Evolutionary conservation across 1,284 basidiomycete genomes (phyloP).

Genomic region (Irpex rosettiformis): DNA sequence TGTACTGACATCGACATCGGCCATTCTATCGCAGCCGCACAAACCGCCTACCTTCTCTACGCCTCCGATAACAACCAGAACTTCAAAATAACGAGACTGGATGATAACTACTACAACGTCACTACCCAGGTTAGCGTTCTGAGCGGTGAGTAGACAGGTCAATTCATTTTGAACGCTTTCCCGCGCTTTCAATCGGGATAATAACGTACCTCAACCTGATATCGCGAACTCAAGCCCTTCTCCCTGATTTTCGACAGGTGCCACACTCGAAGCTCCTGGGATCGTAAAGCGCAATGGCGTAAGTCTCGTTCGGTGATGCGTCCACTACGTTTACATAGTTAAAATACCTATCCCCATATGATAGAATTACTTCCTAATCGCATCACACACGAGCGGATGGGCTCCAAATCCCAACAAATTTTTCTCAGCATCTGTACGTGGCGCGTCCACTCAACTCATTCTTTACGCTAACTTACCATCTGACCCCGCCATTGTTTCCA

Average conservation of each 20-base stretch:
- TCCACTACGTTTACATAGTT: not conserved
- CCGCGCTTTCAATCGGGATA: not conserved
- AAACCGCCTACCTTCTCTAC: slow-evolving; percentile 55
- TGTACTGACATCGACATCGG: not conserved
- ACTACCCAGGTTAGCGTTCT: slow-evolving; percentile 44
- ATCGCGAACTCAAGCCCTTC: not conserved
- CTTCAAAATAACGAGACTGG: slow-evolving; percentile 60
- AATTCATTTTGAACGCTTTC: not conserved
- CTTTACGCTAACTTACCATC: slow-evolving; percentile 1
- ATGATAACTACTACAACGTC: slow-evolving; percentile 57
- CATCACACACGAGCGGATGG: slow-evolving; percentile 60
- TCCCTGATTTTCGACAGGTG: slow-evolving; percentile 29
- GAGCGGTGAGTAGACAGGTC: slow-evolving; percentile 29
- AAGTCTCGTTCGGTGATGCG: slow-evolving; percentile 14
- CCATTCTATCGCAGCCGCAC: slow-evolving; percentile 12
- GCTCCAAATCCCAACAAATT: slow-evolving; percentile 62
- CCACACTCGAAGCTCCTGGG: slow-evolving; percentile 60
- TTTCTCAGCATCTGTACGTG: slow-evolving; percentile 46
- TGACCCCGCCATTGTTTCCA: not conserved
- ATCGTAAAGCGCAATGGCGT: slow-evolving; percentile 57
- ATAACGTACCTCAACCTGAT: not conserved
- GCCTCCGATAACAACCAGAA: slow-evolving; percentile 68
- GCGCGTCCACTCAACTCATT: not conserved
- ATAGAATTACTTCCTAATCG: slow-evolving; percentile 58
- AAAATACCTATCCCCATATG: not conserved